Base-by-base conservation (phyloP, 2,329 filamentous ascomycete genomes). In the Paecilomyces dactylethromorphus region DNA sequence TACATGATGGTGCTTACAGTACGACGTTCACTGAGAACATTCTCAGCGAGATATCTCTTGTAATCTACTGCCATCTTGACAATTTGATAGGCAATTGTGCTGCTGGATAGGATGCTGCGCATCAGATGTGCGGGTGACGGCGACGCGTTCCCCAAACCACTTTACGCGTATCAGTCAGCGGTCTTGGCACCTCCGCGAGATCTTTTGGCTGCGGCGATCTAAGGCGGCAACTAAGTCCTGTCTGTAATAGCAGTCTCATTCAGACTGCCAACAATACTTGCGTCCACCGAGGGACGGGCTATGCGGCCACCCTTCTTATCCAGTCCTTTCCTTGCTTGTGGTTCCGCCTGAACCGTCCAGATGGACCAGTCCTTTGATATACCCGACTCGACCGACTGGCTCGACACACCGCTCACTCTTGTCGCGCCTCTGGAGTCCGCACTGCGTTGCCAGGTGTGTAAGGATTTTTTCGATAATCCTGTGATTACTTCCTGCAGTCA, bases 401-500 rank as follows among this genome's bases (percentile, higher is more conserved):
- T 81, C 53, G 65, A 68, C 49, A 80, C 79, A 50, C 78, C 79
- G 51, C 72, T 81, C 57, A 69, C 71, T 13, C 64, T 71, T 33
- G 70, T 80, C 50, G 71, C 74, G 58, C 75, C 74, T 53, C 68
- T 99, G 62, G 94, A 99, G 69, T 87, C 89, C 60, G 87, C 92
- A 2, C 81, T 99, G 21, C 90, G 94, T 66, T 99, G 94, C 76
- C 91, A 97, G 75, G 90, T 99, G 60, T 99, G 94, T 84, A 97
- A 97, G 73, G 95, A 99, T 74, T 96, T 97, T 76, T 97, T 90
- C 78, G 86, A 86, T 61, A 96, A 92, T 55, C 94, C 94, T 0
- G 94, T 99, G 84, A 88, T 97, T 62, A 99, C 94, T 0, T 90
- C 90, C 1, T 99, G 94, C 77, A 89, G 86, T 57, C 94, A 99